phyloP scores from a whole-genome alignment of 495 filamentous ascomycete species.

The Sabuloglossum arenarium region DNA sequence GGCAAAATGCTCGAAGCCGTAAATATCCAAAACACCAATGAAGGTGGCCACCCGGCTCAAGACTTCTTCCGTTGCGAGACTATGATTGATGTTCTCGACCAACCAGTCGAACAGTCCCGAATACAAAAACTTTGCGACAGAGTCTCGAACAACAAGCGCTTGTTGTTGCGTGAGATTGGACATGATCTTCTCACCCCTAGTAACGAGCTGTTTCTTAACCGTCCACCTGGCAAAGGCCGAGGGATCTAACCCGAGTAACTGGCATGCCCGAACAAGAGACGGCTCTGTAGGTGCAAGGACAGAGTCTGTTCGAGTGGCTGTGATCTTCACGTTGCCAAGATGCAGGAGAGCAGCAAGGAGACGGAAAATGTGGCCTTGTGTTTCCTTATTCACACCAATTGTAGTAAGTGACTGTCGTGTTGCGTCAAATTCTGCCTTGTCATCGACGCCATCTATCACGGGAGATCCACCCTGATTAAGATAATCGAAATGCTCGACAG shows the following conservation, averaged over 20 bases:
- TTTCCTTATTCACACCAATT: conserved; percentile 56
- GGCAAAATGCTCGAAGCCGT: conserved; percentile 98
- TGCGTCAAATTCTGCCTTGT: conserved; percentile 79
- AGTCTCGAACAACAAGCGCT: conserved; percentile 86
- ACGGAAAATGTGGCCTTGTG: conserved; percentile 74
- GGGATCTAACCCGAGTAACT: conserved; percentile 71
- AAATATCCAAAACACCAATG: conserved; percentile 98
- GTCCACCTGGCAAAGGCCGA: conserved; percentile 95
- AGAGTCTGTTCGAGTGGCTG: conserved; percentile 71
- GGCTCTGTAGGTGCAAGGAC: conserved; percentile 63
- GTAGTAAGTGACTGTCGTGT: conserved; percentile 69
- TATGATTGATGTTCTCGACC: conserved; percentile 81
- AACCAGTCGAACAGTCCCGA: conserved; percentile 98
- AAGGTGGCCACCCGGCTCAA: conserved; percentile 68
- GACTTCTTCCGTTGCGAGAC: conserved; percentile 78
- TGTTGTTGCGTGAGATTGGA: conserved; percentile 90
- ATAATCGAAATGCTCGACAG: conserved; percentile 84
- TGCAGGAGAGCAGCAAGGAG: conserved; percentile 84
- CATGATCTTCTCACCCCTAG: conserved; percentile 90
- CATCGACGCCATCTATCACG: conserved; percentile 84
- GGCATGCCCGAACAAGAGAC: conserved; percentile 58
- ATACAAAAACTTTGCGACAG: conserved; percentile 96
- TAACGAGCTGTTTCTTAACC: conserved; percentile 95
- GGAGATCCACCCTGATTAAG: conserved; percentile 89
- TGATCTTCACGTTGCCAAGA: conserved; percentile 90